A percentile compares a stretch with the other conserved stretches of the same genome.
Evolutionary conservation across 331 rosid species (phyloP).

Genomic region (Pyrus hybrid): DNA sequence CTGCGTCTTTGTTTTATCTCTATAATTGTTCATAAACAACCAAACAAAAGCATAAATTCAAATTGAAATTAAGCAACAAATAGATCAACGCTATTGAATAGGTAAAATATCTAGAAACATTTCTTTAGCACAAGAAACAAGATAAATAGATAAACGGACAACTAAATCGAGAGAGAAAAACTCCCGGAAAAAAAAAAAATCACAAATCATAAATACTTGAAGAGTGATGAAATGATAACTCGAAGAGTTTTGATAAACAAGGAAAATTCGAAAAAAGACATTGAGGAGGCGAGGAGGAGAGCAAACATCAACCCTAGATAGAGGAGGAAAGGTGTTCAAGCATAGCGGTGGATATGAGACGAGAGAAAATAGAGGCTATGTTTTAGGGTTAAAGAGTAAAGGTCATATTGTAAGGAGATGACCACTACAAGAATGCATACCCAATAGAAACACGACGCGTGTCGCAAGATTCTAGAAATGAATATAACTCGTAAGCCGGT

Average conservation of each 20-base stretch:
- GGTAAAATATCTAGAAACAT: not conserved
- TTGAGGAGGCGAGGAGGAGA: not conserved
- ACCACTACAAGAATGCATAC: not conserved
- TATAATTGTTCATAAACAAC: not conserved
- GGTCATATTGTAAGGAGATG: not conserved
- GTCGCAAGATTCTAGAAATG: not conserved
- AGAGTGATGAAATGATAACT: not conserved
- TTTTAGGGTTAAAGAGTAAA: not conserved
- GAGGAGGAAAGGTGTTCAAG: not conserved
- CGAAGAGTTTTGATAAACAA: not conserved
- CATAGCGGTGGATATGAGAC: not conserved
- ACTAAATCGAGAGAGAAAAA: not conserved
- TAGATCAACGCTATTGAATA: not conserved
- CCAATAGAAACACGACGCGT: not conserved
- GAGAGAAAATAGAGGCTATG: not conserved
- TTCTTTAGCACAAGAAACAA: not conserved
- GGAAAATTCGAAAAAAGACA: not conserved
- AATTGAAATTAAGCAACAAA: not conserved
- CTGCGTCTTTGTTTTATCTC: not conserved
- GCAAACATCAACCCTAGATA: not conserved
- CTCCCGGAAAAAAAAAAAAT: not conserved
- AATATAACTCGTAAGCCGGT: not conserved
- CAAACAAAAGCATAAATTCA: not conserved
- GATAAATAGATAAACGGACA: not conserved
- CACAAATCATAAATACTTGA: not conserved